phyloP scores from a whole-genome alignment of 2,329 filamentous ascomycete genomes.

The Coniella lustricola region DNA sequence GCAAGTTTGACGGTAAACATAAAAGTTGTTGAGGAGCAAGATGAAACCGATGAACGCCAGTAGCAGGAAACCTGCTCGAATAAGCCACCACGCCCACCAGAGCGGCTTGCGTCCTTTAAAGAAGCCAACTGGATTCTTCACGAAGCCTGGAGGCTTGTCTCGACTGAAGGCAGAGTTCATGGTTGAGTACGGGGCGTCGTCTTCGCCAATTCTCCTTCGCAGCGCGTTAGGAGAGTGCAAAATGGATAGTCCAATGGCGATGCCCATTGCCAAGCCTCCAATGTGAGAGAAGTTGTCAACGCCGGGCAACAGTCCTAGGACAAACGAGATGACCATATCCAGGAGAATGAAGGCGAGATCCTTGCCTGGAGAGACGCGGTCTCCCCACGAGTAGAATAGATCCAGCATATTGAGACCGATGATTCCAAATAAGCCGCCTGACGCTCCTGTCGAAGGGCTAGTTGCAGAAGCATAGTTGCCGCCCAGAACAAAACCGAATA shows the following conservation, averaged over 20 bases:
- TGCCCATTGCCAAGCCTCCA: slow-evolving; percentile 87
- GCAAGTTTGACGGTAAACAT: slow-evolving; percentile 68
- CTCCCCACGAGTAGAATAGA: slow-evolving; percentile 84
- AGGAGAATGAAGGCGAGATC: slow-evolving; percentile 83
- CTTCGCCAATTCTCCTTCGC: slow-evolving; percentile 64
- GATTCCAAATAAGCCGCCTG: slow-evolving; percentile 84
- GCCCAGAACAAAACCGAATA: slow-evolving; percentile 92
- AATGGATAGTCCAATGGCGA: slow-evolving; percentile 79
- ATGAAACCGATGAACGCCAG: slow-evolving; percentile 81
- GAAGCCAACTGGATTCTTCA: slow-evolving; percentile 63
- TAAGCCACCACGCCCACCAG: slow-evolving; percentile 97
- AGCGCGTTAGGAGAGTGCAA: slow-evolving; percentile 81
- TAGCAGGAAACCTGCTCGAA: slow-evolving; percentile 71
- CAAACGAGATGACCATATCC: slow-evolving; percentile 84
- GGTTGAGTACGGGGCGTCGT: slow-evolving; percentile 60
- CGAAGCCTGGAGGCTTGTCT: slow-evolving; percentile 45
- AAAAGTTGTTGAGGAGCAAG: slow-evolving; percentile 84
- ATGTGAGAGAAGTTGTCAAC: slow-evolving; percentile 98
- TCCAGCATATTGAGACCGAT: slow-evolving; percentile 84
- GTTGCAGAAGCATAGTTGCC: slow-evolving; percentile 84
- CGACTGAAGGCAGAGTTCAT: slow-evolving; percentile 46
- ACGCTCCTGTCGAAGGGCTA: slow-evolving; percentile 80
- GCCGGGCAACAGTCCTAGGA: slow-evolving; percentile 82
- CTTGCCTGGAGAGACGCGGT: slow-evolving; percentile 67
- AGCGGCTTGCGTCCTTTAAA: slow-evolving; percentile 88